A percentile compares a stretch with the other conserved stretches of the same genome.
These are phyloP conservation scores for Aspergillus carlsbadensis DNA, from an alignment of 495 filamentous ascomycete genomes.

Conservation along the genomic window DNA sequence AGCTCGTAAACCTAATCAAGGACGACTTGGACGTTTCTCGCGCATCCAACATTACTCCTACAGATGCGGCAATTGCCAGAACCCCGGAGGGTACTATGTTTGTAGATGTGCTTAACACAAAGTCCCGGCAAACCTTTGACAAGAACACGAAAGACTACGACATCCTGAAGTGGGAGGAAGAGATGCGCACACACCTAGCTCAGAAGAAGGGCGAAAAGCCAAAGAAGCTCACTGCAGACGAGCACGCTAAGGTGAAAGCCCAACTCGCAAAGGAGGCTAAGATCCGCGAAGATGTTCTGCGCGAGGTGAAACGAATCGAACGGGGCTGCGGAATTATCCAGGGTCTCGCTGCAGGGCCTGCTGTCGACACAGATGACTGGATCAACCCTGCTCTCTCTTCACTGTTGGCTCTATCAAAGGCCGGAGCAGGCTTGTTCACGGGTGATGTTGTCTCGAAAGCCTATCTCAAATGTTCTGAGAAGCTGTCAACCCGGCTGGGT, in stretches of 20 bases:
- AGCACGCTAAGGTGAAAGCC: constrained; percentile 84
- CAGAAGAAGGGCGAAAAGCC: constrained; percentile 87
- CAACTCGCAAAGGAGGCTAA: constrained; percentile 83
- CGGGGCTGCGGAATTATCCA: constrained; percentile 82
- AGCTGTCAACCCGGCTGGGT: constrained; percentile 73
- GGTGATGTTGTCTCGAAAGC: constrained; percentile 76
- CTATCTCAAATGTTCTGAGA: constrained; percentile 73
- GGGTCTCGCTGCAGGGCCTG: constrained; percentile 78
- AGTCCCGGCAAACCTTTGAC: constrained; percentile 64
- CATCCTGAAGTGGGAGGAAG: constrained; percentile 94
- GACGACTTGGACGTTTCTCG: constrained; percentile 66
- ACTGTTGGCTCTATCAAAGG: constrained; percentile 67
- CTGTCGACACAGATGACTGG: constrained; percentile 81
- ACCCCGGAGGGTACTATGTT: constrained; percentile 85
- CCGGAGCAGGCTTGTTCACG: constrained; percentile 77
- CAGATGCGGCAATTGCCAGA: constrained; percentile 86
- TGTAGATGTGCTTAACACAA: constrained; percentile 84
- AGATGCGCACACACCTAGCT: constrained; percentile 82
- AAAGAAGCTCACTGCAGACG: constrained; percentile 86
- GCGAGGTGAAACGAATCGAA: constrained; percentile 64
- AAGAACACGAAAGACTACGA: constrained; percentile 93
- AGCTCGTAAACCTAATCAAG: constrained; percentile 69
- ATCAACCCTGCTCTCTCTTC: constrained; percentile 73
- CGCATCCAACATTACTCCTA: constrained; percentile 69
- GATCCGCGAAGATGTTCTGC: constrained; percentile 68